Conservation (phyloP, 129 eudicot genomes). For the Daucus carota region DH1_v3.0 NC_030387.2:22171501-22172000, state of each 20-base stretch:
- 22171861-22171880: no score
- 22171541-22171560: neutral
- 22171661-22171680: slow-evolving; percentile 88
- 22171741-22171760: slow-evolving; percentile 97
- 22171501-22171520: neutral
- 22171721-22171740: slow-evolving; percentile 90
- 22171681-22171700: slow-evolving; percentile 99
- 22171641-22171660: slow-evolving; percentile 98
- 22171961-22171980: no score
- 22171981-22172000: no score
- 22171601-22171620: slow-evolving; percentile 98
- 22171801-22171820: neutral
- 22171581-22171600: slow-evolving; percentile 96
- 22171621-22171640: slow-evolving; percentile 93
- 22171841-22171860: no score
- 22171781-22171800: neutral
- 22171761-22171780: slow-evolving; percentile 43
- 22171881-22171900: no score
- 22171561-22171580: neutral
- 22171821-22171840: neutral
- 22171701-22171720: slow-evolving; percentile 97
- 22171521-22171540: neutral
- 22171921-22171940: no score
- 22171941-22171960: no score
- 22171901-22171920: no score